Evolutionary conservation across 2,329 filamentous ascomycete species (phyloP), one percentile per base, ranked within the genome.

Genomic region (Apiospora hydei): DNA sequence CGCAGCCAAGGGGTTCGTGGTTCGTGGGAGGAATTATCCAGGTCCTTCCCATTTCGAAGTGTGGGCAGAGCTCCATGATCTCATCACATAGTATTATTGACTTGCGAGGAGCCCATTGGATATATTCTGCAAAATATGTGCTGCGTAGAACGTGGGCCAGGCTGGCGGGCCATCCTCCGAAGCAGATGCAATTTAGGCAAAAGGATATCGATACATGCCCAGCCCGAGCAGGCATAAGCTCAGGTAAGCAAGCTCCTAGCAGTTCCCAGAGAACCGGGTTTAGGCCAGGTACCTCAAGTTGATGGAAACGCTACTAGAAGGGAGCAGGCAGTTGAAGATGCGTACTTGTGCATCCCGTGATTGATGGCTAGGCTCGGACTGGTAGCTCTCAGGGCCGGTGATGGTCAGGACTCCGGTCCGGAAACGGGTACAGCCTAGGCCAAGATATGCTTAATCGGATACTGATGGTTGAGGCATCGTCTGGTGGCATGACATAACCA

Each of bases 101-200:
- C 57, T 13, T n/a, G 18, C 4, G 16, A 38, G 57, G 57, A 18
- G 18, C 3, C 18, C 8, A 5, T 4, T n/a, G 34, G 57, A 21
- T 14, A 34, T 14, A 11, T 13, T 13, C 18, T 8, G 34, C 16
- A 41, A 30, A 64, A 8, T 41, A 34, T n/a, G 2, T 34, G 18
- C 16, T 64, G 57, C 30, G 34, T 41, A 21, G 3, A 34, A n/a
- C 41, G 18, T 34, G 41, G 57, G 57, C 34, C 30, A 64, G 57
- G 21, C 57, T 64, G 18, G 34, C 57, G 34, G 57, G 30, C 38
- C 57, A 21, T 41, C 13, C 30, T 64, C 57, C 57, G 57, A 3
- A 38, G 57, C 34, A 24, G 34, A 41, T 41, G 57, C 34, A 10
- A 41, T 64, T 64, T 64, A 64, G 57, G 57, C 57, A 64, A 64